Base-by-base conservation (phyloP, 768 basidiomycete genomes). In the Hirschioporus abietinus region DNA sequence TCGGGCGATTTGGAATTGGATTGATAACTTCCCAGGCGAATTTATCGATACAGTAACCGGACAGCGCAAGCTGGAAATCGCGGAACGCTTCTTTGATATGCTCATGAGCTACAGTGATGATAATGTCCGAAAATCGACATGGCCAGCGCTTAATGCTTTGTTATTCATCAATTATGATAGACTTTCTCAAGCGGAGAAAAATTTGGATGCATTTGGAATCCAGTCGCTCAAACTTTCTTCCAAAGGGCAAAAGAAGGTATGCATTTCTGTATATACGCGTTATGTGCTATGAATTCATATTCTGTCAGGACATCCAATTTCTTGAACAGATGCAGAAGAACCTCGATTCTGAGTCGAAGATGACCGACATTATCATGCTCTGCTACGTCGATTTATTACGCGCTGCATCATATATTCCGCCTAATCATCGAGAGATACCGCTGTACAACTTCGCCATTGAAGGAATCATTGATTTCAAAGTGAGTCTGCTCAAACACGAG, bases 1-100 rank as follows among this genome's bases (percentile, higher is more conserved):
- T 24, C 81, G 84, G 30, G 92, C 92, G 0, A 80, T 96, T 27
- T 96, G 95, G 94, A 93, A 90, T 69, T 96, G 93, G 93, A 88
- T 96, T 35, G 88, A 90, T 34, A 79, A 85, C 25, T 91, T 89
- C 72, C 89, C 92, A 0, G 78, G 80, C 6, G 92, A 97, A 73
- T 96, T 88, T 74, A 88, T 89, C 64, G 88, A 93, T 7, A 82
- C 86, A 5, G 82, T 94, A 42, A 80, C 83, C 10, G 79, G 81
- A 2, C 82, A 88, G 60, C 86, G 88, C 30, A 82, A 79, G 42
- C 79, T 92, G 15, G 95, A 96, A 67, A 92, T 91, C 58, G 87
- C 88, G 0, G 94, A 97, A 73, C 86, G 91, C 8, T 85, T 96
- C 1, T 96, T 94, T 72, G 95, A 97, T 75, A 75, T 90, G 20